Conservation (phyloP, 192 early-diverging fungal genomes). For the Dissophora globulifera region DNA sequence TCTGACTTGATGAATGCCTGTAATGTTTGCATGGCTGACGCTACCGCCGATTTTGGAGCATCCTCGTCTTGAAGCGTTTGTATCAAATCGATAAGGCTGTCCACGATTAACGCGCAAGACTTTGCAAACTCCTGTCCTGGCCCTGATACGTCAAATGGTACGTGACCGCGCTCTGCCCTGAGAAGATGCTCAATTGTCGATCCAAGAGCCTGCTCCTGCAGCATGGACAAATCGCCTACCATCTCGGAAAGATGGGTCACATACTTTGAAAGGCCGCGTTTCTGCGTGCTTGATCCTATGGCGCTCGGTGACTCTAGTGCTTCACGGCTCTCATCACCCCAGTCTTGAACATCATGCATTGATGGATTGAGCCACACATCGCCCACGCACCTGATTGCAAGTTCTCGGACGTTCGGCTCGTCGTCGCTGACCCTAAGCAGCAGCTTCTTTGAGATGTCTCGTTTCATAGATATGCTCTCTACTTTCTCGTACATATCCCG, state of each 20-base stretch:
- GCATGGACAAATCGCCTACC: constrained; percentile 13
- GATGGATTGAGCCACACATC: constrained; percentile 35
- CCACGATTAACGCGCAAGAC: constrained; percentile 24
- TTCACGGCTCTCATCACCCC: no score
- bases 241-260: constrained; percentile 27
- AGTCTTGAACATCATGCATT: no score
- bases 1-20: constrained; percentile 25
- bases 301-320: no score
- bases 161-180: constrained; percentile 14
- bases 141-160: background rate
- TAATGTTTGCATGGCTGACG: constrained; percentile 29
- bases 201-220: constrained; percentile 23
- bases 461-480: constrained; percentile 56
- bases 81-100: constrained; percentile 35
- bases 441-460: constrained; percentile 78
- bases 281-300: no score
- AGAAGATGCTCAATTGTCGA: constrained; percentile 21
- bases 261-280: constrained; percentile 22
- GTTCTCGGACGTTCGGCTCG: constrained; percentile 52
- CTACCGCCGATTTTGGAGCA: constrained; percentile 22
- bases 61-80: constrained; percentile 45
- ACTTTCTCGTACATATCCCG: constrained; percentile 75
- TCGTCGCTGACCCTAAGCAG: constrained; percentile 76
- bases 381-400: constrained; percentile 32
- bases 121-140: constrained; percentile 18